Evolutionary conservation across 345 rosid species (phyloP), one percentile per base, ranked within the genome.

Genomic region (Barbarea vulgaris): DNA sequence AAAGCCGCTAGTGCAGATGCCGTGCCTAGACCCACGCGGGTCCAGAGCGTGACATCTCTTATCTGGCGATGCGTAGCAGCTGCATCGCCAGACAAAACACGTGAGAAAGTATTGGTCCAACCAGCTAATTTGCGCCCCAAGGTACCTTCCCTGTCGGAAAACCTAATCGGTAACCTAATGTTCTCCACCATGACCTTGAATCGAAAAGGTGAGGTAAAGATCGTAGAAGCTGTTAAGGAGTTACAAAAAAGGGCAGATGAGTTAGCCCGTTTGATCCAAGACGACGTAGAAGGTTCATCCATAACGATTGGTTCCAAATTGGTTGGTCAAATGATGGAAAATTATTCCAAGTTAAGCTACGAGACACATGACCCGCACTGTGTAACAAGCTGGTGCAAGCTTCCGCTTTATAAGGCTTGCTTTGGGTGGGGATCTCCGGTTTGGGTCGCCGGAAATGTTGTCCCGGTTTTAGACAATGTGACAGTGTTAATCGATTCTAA

Each of bases 401-500:
- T 85, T 25, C 84, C 85, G 3, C 27, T 80, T 15, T 83, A 78
- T 28, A 81, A 83, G 61, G 80, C 84, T 0, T 75, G 75, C 68
- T 83, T 85, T 51, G 87, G 85, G 8, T 85, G 85, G 87, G 87
- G 87, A 25, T 73, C 28, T 22, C 91, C 86, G 1, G 28, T 36
- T 15, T 87, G 89, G 91, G 81, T 81, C 5, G 19, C n/a, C 0
- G 74, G 77, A 9, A 64, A 64, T 42, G 51, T 3, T 4, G 65
- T 8, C 14, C 72, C 70, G 3, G 7, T 21, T 2, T 37, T 21
- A 4, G 79, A 64, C 47, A 84, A 86, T 36, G 3, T 55, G 12
- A 11, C 82, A 13, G 39, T 56, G 28, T 27, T 82, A 73, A 58
- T 70, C 5, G 88, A 86, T 51, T 33, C 79, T 0, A 79, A 47